Evolutionary conservation across 2,329 filamentous ascomycete species (phyloP).

Genomic region (Fusarium acutatum): DNA sequence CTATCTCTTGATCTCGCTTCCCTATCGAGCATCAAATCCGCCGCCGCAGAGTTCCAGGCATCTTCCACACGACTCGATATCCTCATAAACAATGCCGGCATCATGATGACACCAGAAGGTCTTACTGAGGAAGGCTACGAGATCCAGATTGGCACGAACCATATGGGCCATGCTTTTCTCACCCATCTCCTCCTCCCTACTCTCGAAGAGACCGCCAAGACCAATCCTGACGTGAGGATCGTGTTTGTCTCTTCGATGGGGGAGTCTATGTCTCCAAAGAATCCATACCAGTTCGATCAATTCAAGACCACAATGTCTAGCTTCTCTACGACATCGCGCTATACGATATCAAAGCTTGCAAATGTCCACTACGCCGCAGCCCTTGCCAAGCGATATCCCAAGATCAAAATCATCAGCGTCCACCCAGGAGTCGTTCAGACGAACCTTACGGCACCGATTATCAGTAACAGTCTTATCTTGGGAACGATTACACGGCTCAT

Average conservation of each 20-base stretch:
- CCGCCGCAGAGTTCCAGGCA: not conserved
- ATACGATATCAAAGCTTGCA: not conserved
- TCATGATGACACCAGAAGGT: slow-evolving; percentile 5
- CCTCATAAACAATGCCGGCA: slow-evolving; percentile 1
- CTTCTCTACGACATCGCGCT: not conserved
- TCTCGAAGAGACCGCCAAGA: not conserved
- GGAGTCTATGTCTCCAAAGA: not conserved
- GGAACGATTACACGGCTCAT: not conserved
- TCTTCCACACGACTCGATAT: not conserved
- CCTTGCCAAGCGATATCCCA: not conserved
- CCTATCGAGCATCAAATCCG: not conserved
- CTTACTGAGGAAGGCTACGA: slow-evolving; percentile 4
- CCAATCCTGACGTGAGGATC: not conserved
- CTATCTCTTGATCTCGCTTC: not conserved
- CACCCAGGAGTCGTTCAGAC: not conserved
- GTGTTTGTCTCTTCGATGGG: not conserved
- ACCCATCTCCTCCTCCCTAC: not conserved
- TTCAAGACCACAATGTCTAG: not conserved
- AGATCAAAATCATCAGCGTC: not conserved
- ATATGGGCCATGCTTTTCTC: not conserved
- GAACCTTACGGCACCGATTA: not conserved
- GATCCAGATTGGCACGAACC: not conserved
- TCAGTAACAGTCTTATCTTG: not conserved
- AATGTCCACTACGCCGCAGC: slow-evolving; percentile 8
- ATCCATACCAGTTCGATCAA: slow-evolving; percentile 4